These are phyloP conservation scores for Hansenula lynferdii DNA, from an alignment of 1,139 yeast species.

Conservation along the genomic window DNA sequence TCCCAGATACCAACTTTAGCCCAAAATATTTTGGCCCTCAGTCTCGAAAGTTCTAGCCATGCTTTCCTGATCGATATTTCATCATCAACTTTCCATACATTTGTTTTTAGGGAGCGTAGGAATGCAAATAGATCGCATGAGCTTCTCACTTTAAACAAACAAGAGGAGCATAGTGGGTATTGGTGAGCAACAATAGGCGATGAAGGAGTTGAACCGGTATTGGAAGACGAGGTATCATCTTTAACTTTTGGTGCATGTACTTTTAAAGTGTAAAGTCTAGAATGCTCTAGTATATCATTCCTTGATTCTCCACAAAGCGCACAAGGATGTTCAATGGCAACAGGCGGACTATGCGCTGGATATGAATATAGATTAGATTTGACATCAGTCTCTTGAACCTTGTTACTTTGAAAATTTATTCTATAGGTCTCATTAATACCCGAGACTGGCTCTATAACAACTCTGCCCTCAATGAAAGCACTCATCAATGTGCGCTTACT, in stretches of 20 bases:
- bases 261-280: constrained; percentile 69
- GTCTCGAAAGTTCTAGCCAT: constrained; percentile 54
- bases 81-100: constrained; percentile 43
- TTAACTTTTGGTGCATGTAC: constrained; percentile 25
- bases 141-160: constrained; percentile 73
- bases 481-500: constrained; percentile 55
- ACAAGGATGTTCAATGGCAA: constrained; percentile 72
- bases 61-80: constrained; percentile 36
- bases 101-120: constrained; percentile 54
- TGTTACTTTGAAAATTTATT: constrained; percentile 15
- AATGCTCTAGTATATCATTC: constrained; percentile 65
- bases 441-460: constrained; percentile 81
- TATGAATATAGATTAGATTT: constrained; percentile 32
- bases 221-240: constrained; percentile 16
- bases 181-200: constrained; percentile 24
- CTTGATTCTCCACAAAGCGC: constrained; percentile 81
- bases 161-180: constrained; percentile 81
- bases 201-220: constrained; percentile 3
- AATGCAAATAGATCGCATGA: constrained; percentile 77
- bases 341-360: constrained; percentile 51
- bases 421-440: constrained; percentile 71
- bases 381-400: constrained; percentile 12
- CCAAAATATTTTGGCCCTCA: constrained; percentile 71
- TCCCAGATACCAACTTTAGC: constrained; percentile 65
- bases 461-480: constrained; percentile 73